Percentiles rank a stretch among this genome's conserved stretches.
Evolutionary conservation across 129 eudicot genomes (phyloP).

Genomic region (Sambucus nigra): DNA sequence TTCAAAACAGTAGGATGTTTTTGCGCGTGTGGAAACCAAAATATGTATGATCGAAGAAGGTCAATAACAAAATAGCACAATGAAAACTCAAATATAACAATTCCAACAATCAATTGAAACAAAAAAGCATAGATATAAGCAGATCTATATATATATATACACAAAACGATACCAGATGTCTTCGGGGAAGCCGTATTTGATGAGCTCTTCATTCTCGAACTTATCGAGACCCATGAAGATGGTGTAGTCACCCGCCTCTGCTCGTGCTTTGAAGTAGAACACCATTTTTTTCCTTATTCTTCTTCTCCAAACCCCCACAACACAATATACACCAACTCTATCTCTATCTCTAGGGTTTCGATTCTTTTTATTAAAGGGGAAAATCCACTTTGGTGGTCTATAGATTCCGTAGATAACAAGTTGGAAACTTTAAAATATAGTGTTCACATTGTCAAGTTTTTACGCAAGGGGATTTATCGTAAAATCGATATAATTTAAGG

Average conservation of each 20-base stretch:
- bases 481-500: too few species aligned
- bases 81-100: too few species aligned
- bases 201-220: constrained; percentile 92
- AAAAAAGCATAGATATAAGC: not conserved
- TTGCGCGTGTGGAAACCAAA: not conserved
- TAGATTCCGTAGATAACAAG: not conserved
- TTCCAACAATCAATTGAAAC: too few species aligned
- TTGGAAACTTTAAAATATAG: not conserved
- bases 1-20: too few species aligned
- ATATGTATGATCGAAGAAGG: not conserved
- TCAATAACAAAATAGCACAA: too few species aligned
- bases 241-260: constrained; percentile 92
- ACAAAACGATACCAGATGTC: constrained; percentile 60
- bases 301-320: too few species aligned
- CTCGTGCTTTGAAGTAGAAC: constrained; percentile 92
- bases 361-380: not conserved
- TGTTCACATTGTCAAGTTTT: too few species aligned
- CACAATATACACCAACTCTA: not conserved
- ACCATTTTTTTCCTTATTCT: constrained; percentile 52
- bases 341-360: constrained; percentile 32
- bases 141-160: not conserved
- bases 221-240: constrained; percentile 98
- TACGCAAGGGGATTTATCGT: too few species aligned
- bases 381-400: not conserved
- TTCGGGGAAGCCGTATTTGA: constrained; percentile 95